These are phyloP conservation scores for Phytophthora chlamydospora DNA, from an alignment of 352 stramenopile genomes.

Conservation along the genomic window DNA sequence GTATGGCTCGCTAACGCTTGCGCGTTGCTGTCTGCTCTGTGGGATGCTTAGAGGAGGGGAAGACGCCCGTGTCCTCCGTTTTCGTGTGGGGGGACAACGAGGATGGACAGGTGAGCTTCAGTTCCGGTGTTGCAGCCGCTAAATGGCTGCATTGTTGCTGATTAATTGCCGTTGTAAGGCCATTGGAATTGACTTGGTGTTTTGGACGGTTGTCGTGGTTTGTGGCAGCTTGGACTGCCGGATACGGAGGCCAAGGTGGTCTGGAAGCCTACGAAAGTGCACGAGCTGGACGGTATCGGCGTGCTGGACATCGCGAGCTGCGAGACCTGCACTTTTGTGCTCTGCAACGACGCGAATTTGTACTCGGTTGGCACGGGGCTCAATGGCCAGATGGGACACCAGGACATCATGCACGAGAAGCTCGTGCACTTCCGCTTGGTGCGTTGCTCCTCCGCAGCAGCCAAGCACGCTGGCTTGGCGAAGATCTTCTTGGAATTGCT, in stretches of 20 bases:
- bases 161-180: background rate
- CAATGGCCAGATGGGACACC: slow-evolving; percentile 68
- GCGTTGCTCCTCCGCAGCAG: slow-evolving; percentile 1
- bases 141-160: slow-evolving; percentile 15
- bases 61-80: slow-evolving; percentile 55
- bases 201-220: slow-evolving; percentile 7
- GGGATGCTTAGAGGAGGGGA: slow-evolving; percentile 37
- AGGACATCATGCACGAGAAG: slow-evolving; percentile 83
- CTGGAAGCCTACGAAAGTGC: slow-evolving; percentile 65
- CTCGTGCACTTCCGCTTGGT: slow-evolving; percentile 80
- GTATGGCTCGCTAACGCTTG: slow-evolving; percentile 13
- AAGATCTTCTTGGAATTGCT: slow-evolving; percentile 10
- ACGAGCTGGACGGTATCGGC: slow-evolving; percentile 64
- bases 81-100: slow-evolving; percentile 84
- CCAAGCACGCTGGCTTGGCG: background rate
- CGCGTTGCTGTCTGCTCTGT: slow-evolving; percentile 1
- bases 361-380: slow-evolving; percentile 78
- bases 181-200: slow-evolving; percentile 4
- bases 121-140: slow-evolving; percentile 16
- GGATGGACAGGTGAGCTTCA: slow-evolving; percentile 67
- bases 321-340: slow-evolving; percentile 65
- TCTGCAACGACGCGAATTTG: slow-evolving; percentile 76
- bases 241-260: slow-evolving; percentile 55
- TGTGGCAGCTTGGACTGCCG: slow-evolving; percentile 51
- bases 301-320: slow-evolving; percentile 68